Conservation (phyloP, 78 protist species). For the Emiliania huxleyi region DNA sequence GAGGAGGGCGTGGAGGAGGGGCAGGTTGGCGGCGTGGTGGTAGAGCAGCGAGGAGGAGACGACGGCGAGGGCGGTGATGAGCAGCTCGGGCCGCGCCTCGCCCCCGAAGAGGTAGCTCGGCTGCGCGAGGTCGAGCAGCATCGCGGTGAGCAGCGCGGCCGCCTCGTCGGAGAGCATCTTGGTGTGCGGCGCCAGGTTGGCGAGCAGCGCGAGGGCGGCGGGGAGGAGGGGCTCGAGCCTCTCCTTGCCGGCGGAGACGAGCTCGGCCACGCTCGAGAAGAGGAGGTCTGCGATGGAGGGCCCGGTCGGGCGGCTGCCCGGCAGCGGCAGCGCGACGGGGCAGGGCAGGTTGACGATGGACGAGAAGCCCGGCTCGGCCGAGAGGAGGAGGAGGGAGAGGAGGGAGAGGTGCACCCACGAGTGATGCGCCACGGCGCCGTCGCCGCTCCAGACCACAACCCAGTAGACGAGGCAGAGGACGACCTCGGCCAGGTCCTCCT, state of each 20-base stretch:
- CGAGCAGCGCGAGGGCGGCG: conserved; percentile 5
- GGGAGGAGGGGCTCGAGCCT: background rate
- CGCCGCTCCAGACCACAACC: background rate
- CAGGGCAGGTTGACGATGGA: background rate
- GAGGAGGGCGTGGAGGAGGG: background rate
- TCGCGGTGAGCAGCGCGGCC: background rate
- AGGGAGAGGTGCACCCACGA: background rate
- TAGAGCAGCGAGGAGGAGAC: background rate
- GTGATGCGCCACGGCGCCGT: background rate
- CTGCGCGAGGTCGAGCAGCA: background rate
- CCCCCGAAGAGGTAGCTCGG: background rate
- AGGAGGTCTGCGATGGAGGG: background rate
- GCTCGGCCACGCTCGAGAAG: background rate
- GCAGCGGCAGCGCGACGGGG: background rate
- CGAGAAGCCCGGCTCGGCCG: background rate
- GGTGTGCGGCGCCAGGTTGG: background rate
- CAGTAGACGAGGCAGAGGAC: background rate
- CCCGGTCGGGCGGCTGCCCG: background rate
- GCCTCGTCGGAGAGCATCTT: background rate
- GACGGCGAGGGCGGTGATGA: background rate
- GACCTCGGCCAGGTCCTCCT: background rate
- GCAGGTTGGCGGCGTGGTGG: background rate
- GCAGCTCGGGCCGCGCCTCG: background rate
- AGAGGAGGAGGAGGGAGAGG: background rate
- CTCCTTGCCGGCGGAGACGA: background rate